Evolutionary conservation across 1,284 basidiomycete genomes (phyloP).

Genomic region (Ceratobasidium sp.): DNA sequence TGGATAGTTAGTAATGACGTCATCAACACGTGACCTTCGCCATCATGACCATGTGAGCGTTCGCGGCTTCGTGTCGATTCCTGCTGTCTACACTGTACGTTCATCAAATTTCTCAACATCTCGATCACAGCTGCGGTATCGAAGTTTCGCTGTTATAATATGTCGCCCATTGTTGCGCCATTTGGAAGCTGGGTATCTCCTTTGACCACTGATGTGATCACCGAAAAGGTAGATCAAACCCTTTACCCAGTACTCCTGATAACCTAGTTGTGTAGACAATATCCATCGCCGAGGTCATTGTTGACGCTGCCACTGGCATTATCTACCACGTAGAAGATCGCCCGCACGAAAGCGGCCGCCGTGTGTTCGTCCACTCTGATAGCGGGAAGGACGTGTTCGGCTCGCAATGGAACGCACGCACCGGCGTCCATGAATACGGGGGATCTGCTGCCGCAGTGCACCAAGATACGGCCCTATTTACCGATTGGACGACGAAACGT

Average conservation of each 20-base stretch:
- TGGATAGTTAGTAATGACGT: not conserved
- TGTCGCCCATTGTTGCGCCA: constrained; percentile 55
- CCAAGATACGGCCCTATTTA: constrained; percentile 66
- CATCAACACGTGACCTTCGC: not conserved
- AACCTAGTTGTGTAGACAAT: constrained; percentile 52
- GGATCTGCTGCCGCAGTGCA: constrained; percentile 65
- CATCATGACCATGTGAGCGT: not conserved
- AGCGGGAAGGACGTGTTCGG: constrained; percentile 64
- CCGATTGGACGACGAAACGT: constrained; percentile 63
- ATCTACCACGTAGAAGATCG: constrained; percentile 72
- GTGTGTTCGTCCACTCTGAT: constrained; percentile 65
- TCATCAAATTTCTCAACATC: not conserved
- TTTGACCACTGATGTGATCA: constrained; percentile 65
- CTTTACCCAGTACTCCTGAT: constrained; percentile 46
- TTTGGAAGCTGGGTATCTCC: constrained; percentile 72
- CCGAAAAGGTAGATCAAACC: constrained; percentile 59
- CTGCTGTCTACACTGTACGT: not conserved
- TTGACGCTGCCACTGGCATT: constrained; percentile 63
- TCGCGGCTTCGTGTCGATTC: not conserved
- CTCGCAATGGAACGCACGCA: constrained; percentile 65
- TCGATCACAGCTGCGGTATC: not conserved
- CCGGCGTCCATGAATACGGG: constrained; percentile 69
- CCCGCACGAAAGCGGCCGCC: constrained; percentile 69
- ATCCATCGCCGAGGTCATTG: constrained; percentile 61
- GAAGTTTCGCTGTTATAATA: not conserved